Evolutionary conservation across 1,284 basidiomycete genomes (phyloP).

Genomic region (Hemileia vastatrix): DNA sequence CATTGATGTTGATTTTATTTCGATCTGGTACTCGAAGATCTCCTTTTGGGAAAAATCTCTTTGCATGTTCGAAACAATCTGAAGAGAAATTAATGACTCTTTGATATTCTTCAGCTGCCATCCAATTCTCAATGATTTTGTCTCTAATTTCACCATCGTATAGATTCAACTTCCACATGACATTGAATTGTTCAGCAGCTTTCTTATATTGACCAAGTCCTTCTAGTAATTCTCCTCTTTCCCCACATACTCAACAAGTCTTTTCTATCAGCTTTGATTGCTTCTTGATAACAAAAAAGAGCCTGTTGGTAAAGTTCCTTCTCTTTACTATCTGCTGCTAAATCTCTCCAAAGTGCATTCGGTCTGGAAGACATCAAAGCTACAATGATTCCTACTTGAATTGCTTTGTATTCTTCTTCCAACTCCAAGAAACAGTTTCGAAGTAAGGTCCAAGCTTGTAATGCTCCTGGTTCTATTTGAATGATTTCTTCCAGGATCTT

Average conservation of each 20-base stretch:
- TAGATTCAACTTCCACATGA: slow-evolving; percentile 33
- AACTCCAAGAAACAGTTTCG: slow-evolving; percentile 33
- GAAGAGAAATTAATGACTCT: background rate
- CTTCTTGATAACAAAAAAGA: slow-evolving; percentile 38
- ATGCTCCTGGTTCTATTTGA: slow-evolving; percentile 39
- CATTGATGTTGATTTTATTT: background rate
- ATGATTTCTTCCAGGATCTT: slow-evolving; percentile 39
- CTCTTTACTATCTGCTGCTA: too few relatives aligned
- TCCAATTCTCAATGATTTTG: background rate
- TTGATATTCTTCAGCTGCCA: background rate
- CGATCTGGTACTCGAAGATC: background rate
- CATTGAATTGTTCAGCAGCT: slow-evolving; percentile 34
- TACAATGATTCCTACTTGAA: too few relatives aligned
- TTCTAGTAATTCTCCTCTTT: slow-evolving; percentile 36
- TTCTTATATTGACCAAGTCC: slow-evolving; percentile 30
- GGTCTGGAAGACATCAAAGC: too few relatives aligned
- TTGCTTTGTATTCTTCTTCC: slow-evolving; percentile 30
- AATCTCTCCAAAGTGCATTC: too few relatives aligned
- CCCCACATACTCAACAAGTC: slow-evolving; percentile 41
- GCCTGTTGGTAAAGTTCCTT: slow-evolving; percentile 36
- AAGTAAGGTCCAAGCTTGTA: slow-evolving; percentile 37
- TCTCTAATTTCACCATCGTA: slow-evolving; percentile 31
- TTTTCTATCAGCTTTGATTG: slow-evolving; percentile 36
- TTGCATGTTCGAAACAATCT: background rate
- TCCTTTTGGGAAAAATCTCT: background rate